Base-by-base conservation (phyloP, 2,329 filamentous ascomycete genomes). In the Myriosclerotinia duriaeana region DNA sequence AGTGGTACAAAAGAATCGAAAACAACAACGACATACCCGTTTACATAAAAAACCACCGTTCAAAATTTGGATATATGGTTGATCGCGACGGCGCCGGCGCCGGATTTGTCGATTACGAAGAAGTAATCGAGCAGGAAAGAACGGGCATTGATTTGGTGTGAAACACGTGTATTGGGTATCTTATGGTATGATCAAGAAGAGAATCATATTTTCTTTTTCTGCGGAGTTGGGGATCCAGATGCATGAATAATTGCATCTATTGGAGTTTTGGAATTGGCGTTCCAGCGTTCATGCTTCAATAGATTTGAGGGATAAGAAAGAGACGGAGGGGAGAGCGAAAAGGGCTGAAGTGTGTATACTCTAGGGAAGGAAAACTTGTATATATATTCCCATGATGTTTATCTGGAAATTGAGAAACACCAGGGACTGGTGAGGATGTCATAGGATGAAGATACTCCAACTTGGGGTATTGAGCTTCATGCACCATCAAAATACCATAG, bases 1-100 rank as follows among this genome's bases (percentile, higher is more conserved):
- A 65, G 64, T 66, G 64, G 64, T 79, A 77, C 68, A 73, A 76
- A 36, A 74, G 77, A 34, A 70, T 81, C 7, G 76, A 79, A 5
- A 60, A 73, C 14, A 80, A 82, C 66, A 62, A 67, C 58, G 80
- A 83, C 69, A 69, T 82, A 4, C 81, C 81, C 4, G 67, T 67
- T 5, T 81, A 78, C 68, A 69, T 83, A 59, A 74, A 76, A 62
- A 53, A 46, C 20, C 63, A 70, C 48, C 66, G 40, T 14, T 66
- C 68, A 26, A 69, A 63, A 38, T 73, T 69, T 42, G 53, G 36
- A 30, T 73, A 72, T 64, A 67, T 72, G 66, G 54, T 73, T n/a
- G 64, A 72, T 60, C 66, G 72, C 20, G 71, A 73, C 44, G 68
- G 56, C 5, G 63, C 63, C 50, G 69, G 66, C 50, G 72, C 70